These are phyloP conservation scores for Pouteria campechiana DNA, from an alignment of 179 eudicot genomes.

Conservation along the genomic window DNA sequence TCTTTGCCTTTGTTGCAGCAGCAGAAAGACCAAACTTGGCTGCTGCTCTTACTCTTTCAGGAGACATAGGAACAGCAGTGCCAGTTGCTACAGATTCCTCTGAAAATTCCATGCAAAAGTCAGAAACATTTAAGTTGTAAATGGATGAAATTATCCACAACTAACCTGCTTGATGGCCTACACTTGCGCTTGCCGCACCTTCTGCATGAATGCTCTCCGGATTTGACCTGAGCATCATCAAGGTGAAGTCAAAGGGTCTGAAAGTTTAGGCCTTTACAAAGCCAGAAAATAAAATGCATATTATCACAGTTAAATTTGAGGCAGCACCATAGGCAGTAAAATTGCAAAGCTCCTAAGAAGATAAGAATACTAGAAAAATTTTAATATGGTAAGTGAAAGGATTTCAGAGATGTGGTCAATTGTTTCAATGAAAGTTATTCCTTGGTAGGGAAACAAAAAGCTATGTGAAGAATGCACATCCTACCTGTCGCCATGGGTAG, in stretches of 20 bases:
- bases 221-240: slow-evolving; percentile 26
- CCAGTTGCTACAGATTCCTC: no score
- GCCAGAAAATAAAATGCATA: no score
- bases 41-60: slow-evolving; percentile 54
- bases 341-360: no score
- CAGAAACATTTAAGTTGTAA: background rate
- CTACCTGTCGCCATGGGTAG: slow-evolving; percentile 35
- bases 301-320: no score
- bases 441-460: no score
- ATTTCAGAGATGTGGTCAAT: no score
- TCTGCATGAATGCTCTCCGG: slow-evolving; percentile 10
- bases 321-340: no score
- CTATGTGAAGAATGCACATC: slow-evolving; percentile 2
- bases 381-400: no score
- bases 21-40: slow-evolving; percentile 79
- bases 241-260: background rate
- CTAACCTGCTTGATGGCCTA: slow-evolving; percentile 43
- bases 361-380: no score
- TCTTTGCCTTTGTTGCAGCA: slow-evolving; percentile 86
- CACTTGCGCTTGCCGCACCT: slow-evolving; percentile 27
- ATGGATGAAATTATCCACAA: background rate
- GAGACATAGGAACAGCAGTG: slow-evolving; percentile 30
- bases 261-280: background rate
- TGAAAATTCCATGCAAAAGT: slow-evolving; percentile 4
- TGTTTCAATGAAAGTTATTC: no score